Base-by-base conservation (phyloP, 2,329 filamentous ascomycete genomes). In the Alternaria longipes region DNA sequence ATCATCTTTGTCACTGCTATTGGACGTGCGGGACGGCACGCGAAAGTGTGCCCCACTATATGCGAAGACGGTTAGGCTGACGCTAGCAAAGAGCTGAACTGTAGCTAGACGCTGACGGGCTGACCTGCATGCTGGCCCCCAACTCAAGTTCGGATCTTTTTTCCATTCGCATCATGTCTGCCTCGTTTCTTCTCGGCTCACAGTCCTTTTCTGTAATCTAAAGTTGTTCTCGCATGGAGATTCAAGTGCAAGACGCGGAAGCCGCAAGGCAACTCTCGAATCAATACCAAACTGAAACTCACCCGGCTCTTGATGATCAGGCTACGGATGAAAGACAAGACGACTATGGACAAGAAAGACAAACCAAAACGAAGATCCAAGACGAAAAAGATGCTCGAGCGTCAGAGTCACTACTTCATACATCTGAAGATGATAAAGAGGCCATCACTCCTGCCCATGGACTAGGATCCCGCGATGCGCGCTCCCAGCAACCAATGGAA, bases 71-170 rank as follows among this genome's bases (percentile, higher is more conserved):
- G 30, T 30, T 49, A n/a, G 9, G 16, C 18, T 34, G 46, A 49
- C 46, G 46, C 46, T 49, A 49, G 46, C 18, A 18, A 34, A 18
- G 46, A 47, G 45, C 20, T 30, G 45, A 53, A 50, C 28, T 47
- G 12, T 14, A 16, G 16, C 34, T n/a, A 3, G 16, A 38, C 14
- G 16, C 34, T n/a, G 34, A n/a, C 34, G 28, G 16, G 3, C 22
- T 44, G 18, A 49, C 14, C 12, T 49, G 46, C 46, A 49, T 20
- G 20, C 38, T 22, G 6, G 18, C 38, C 14, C 11, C 18, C 14
- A 12, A 41, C 38, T 38, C 34, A 5, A 38, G 5, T n/a, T n/a
- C 16, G 7, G 6, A 8, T n/a, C 34, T n/a, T 38, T 14, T 6
- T n/a, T 38, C 34, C 16, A 38, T n/a, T n/a, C 34, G 3, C 18